phyloP scores from a whole-genome alignment of 371 early-diverging fungal species.

The Mucor plumbeus region DNA sequence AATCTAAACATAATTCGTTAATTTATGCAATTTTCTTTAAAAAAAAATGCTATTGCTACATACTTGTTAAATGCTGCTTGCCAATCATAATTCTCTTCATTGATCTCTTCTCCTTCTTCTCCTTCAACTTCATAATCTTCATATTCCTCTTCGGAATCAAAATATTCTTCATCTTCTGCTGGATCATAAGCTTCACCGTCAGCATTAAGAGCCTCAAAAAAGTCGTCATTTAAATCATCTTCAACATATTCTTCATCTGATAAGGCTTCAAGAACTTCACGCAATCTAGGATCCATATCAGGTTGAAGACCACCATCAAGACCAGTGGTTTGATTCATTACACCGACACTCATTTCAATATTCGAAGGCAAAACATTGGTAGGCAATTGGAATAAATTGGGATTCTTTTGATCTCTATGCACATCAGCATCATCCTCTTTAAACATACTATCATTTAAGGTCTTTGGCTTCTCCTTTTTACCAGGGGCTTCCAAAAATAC shows the following conservation, averaged over 20 bases:
- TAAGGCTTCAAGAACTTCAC: constrained; percentile 89
- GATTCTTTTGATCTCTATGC: constrained; percentile 32
- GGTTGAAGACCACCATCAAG: constrained; percentile 72
- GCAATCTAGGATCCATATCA: constrained; percentile 78
- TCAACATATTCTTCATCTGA: constrained; percentile 89
- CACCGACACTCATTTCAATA: constrained; percentile 58
- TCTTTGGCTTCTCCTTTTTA: constrained; percentile 45
- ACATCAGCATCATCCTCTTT: constrained; percentile 15
- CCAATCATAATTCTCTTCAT: constrained; percentile 61
- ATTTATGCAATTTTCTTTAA: not conserved
- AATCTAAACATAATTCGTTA: constrained; percentile 27
- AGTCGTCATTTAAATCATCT: constrained; percentile 68
- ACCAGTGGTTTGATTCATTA: constrained; percentile 49
- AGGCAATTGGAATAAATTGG: constrained; percentile 66
- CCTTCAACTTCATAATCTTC: constrained; percentile 58
- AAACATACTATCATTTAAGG: constrained; percentile 26
- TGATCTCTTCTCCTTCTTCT: constrained; percentile 52
- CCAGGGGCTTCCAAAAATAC: constrained; percentile 78
- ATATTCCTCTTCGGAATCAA: constrained; percentile 32
- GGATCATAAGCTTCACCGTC: constrained; percentile 52
- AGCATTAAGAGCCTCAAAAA: constrained; percentile 70
- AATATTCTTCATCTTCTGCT: constrained; percentile 46
- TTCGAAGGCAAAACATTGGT: constrained; percentile 75
- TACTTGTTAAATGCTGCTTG: constrained; percentile 76
- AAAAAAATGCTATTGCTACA: not conserved